Evolutionary conservation across 2,329 filamentous ascomycete genomes (phyloP).

Genomic region (Alternaria tenuissima): DNA sequence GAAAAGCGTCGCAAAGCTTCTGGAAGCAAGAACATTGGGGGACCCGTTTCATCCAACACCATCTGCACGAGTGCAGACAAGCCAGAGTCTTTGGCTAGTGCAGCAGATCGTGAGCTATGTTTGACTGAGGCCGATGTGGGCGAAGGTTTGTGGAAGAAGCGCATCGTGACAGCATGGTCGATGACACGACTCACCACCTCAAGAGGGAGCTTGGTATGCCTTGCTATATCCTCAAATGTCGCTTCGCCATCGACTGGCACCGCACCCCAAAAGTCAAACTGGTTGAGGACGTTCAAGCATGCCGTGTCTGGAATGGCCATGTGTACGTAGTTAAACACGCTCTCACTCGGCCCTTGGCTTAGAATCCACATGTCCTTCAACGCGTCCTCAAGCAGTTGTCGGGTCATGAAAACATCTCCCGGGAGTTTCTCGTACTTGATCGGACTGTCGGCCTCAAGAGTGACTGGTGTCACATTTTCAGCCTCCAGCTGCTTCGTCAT

Average conservation of each 20-base stretch:
- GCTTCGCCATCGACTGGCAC: conserved; percentile 59
- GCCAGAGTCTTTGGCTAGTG: conserved; percentile 35
- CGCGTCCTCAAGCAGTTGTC: conserved; percentile 57
- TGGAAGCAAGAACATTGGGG: conserved; percentile 40
- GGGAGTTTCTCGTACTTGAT: conserved; percentile 53
- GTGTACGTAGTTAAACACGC: conserved; percentile 54
- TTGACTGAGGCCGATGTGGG: conserved; percentile 23
- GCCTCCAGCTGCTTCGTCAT: conserved; percentile 55
- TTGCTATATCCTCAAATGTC: conserved; percentile 46
- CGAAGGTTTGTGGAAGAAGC: conserved; percentile 43
- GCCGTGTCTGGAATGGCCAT: conserved; percentile 55
- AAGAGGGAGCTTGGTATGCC: conserved; percentile 35
- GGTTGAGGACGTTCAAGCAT: conserved; percentile 59
- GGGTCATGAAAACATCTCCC: conserved; percentile 55
- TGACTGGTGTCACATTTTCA: conserved; percentile 55
- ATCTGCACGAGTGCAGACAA: conserved; percentile 38
- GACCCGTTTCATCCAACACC: conserved; percentile 34
- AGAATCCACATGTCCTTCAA: conserved; percentile 59
- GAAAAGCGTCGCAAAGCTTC: conserved; percentile 39
- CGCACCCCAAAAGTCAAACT: conserved; percentile 62
- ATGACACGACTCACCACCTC: conserved; percentile 43
- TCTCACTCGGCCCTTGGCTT: conserved; percentile 60
- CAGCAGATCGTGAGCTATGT: conserved; percentile 43
- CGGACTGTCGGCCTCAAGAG: conserved; percentile 56
- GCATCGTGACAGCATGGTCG: conserved; percentile 46